These are phyloP conservation scores for Ananas comosus DNA, from an alignment of 176 grass and related monocot species.

Conservation along the genomic window DNA sequence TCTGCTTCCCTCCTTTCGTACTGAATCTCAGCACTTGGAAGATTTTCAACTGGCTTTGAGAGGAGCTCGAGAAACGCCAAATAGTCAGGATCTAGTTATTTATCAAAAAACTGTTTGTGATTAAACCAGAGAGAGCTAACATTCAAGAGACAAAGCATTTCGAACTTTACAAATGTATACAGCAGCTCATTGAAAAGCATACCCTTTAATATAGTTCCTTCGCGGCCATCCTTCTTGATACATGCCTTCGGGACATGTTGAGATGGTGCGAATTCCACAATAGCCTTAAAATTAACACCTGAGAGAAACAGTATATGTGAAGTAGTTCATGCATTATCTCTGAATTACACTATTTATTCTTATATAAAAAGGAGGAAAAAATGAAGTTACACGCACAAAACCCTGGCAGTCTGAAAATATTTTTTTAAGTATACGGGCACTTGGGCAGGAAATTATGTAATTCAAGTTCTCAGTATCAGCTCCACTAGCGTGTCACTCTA, in stretches of 20 bases:
- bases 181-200: conserved; percentile 3
- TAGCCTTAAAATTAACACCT: conserved; percentile 96
- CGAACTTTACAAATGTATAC: neutral
- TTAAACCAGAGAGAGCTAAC: conserved; percentile 16
- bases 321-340: neutral
- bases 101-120: conserved; percentile 7
- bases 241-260: conserved; percentile 62
- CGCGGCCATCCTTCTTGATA: conserved; percentile 81
- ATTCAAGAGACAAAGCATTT: conserved; percentile 9
- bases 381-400: too few relatives aligned
- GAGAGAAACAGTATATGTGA: neutral
- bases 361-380: too few relatives aligned
- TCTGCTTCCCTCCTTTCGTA: conserved; percentile 98
- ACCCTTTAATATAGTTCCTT: conserved; percentile 91
- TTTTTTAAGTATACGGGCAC: too few relatives aligned
- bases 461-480: too few relatives aligned
- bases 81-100: conserved; percentile 77
- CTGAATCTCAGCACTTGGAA: conserved; percentile 99
- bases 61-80: conserved; percentile 83
- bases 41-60: conserved; percentile 74
- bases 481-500: too few relatives aligned
- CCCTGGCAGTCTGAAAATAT: too few relatives aligned
- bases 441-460: too few relatives aligned
- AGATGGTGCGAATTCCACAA: conserved; percentile 88
- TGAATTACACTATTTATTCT: too few relatives aligned